A percentile compares a stretch with the other conserved stretches of the same genome.
Conservation (phyloP, 2,329 filamentous ascomycete species). For the Monosporascus ibericus region DNA sequence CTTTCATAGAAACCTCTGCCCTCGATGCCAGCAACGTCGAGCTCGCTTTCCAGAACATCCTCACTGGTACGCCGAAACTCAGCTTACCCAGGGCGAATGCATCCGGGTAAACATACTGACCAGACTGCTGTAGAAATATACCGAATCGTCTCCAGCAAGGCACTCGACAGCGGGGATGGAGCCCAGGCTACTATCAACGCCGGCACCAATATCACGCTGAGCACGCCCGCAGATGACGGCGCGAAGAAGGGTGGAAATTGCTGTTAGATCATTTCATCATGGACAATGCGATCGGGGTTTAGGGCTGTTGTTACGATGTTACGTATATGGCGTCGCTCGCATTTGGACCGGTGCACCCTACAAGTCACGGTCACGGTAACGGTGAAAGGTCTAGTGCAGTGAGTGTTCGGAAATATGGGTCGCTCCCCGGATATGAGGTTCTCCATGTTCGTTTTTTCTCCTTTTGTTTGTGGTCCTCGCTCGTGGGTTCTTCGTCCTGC, state of each 20-base stretch:
- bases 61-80: slow-evolving; percentile 66
- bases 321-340: slow-evolving; percentile 27
- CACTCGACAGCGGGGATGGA: slow-evolving; percentile 81
- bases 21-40: slow-evolving; percentile 99
- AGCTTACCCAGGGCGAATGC: slow-evolving; percentile 5
- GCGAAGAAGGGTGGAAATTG: slow-evolving; percentile 76
- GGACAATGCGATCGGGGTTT: slow-evolving; percentile 23
- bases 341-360: slow-evolving; percentile 17
- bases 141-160: slow-evolving; percentile 97
- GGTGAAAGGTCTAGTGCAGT: slow-evolving; percentile 9
- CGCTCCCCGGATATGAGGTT: slow-evolving; percentile 17
- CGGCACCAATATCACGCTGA: slow-evolving; percentile 79
- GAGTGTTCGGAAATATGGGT: slow-evolving; percentile 19
- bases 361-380: neutral
- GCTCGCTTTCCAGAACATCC: slow-evolving; percentile 97
- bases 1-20: slow-evolving; percentile 98
- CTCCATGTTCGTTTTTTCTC: slow-evolving; percentile 11
- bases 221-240: slow-evolving; percentile 71
- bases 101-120: slow-evolving; percentile 7
- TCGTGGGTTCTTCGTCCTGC: neutral
- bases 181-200: slow-evolving; percentile 73
- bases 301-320: slow-evolving; percentile 28
- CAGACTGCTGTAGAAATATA: slow-evolving; percentile 72
- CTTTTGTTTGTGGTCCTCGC: neutral
- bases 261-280: slow-evolving; percentile 50